These are phyloP conservation scores for Aspergillus eucalypticola DNA, from an alignment of 2,329 filamentous ascomycete species.

Conservation along the genomic window DNA sequence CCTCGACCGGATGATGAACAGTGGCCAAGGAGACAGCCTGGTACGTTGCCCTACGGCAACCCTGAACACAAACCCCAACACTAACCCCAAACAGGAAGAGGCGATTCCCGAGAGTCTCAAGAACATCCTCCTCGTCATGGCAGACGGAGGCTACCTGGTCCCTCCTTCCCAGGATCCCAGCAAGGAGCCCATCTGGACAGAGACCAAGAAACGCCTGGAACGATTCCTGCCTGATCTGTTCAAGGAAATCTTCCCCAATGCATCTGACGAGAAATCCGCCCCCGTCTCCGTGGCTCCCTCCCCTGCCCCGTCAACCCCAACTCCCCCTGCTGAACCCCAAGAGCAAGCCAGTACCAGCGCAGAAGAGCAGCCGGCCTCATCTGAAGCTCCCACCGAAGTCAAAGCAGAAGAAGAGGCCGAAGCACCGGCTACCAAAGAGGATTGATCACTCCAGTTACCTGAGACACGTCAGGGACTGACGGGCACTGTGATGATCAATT, in stretches of 20 bases:
- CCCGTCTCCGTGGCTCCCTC: not conserved
- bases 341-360: slow-evolving; percentile 1
- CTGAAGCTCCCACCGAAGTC: not conserved
- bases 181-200: slow-evolving; percentile 59
- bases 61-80: not conserved
- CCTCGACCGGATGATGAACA: slow-evolving; percentile 95
- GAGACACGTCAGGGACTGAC: too few species aligned
- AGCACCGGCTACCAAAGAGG: not conserved
- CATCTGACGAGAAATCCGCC: not conserved
- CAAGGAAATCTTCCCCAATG: slow-evolving; percentile 56
- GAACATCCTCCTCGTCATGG: slow-evolving; percentile 94
- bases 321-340: not conserved
- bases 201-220: slow-evolving; percentile 62
- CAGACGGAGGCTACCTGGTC: slow-evolving; percentile 79
- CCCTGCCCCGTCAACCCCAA: not conserved
- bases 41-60: slow-evolving; percentile 47
- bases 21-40: slow-evolving; percentile 84
- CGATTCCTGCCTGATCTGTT: slow-evolving; percentile 62
- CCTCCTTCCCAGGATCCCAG: slow-evolving; percentile 58
- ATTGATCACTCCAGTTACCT: not conserved
- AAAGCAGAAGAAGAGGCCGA: not conserved
- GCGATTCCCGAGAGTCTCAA: slow-evolving; percentile 94
- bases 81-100: slow-evolving; percentile 66
- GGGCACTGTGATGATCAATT: too few species aligned
- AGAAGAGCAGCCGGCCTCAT: not conserved